Base-by-base conservation (phyloP, 2,329 filamentous ascomycete genomes). In the Colletotrichum destructivum region DNA sequence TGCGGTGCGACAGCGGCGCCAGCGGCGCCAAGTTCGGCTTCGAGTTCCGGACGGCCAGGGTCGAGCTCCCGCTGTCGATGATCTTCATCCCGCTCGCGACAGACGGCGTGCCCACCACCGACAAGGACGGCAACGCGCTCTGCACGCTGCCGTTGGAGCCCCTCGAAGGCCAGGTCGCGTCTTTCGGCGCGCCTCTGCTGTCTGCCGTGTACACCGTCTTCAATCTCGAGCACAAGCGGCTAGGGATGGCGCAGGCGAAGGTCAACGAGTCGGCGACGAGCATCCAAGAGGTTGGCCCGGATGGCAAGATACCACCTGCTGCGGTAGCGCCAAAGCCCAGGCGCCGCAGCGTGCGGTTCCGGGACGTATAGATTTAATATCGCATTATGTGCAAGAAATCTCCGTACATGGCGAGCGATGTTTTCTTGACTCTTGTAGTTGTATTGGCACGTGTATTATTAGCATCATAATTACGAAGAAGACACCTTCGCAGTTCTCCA, bases 41-140 rank as follows among this genome's bases (percentile, higher is more conserved):
- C 15, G 60, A 51, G 16, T 62, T 62, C 47, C 42, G 35, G 8
- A 23, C 60, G 11, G 60, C 60, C 16, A 49, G 21, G 31, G 49
- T 62, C 44, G 60, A 62, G 26, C 15, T 62, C 15, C 60, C 60
- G 35, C 26, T 52, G 9, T 35, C 46, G 13, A 62, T 62, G 60
- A 47, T 62, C 31, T 26, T 62, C 60, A 62, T 52, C 31, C 60
- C 60, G 2, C 31, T 62, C 16, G n/a, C 35, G 52, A 55, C 18
- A 9, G 35, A 55, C 16, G 26, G 31, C 4, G 52, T 31, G 12
- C 16, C 26, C 9, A 21, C 26, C 4, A 49, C 60, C 38, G 49
- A 64, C 16, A 42, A 23, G 13, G 16, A 40, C 15, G 49, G 51
- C 4, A 54, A 42, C 11, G 21, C 49, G 2, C 60, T 62, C 7